Percentiles rank a stretch among this genome's conserved stretches.
Conservation (phyloP, 2,329 filamentous ascomycete species). For the Aspergillus nomiae region DNA sequence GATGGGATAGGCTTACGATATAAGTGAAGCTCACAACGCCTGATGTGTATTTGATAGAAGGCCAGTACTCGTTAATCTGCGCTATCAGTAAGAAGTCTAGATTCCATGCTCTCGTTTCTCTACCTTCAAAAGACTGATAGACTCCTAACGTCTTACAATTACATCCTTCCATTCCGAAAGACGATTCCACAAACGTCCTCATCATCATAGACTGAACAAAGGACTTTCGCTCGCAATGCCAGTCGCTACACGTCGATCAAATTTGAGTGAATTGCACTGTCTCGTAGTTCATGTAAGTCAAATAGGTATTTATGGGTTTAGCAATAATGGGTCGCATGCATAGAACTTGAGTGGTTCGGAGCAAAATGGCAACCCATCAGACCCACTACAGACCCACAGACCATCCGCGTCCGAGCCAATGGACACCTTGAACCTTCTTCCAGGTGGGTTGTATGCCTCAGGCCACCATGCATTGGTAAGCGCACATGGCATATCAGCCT, state of each 20-base stretch:
- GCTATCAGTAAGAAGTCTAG: not conserved
- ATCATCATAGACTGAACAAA: not conserved
- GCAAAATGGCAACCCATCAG: not conserved
- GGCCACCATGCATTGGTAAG: not conserved
- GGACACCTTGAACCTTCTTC: not conserved
- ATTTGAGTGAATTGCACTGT: not conserved
- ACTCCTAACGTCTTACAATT: not conserved
- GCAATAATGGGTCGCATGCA: not conserved
- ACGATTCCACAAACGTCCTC: not conserved
- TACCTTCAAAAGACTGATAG: not conserved
- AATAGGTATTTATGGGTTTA: not conserved
- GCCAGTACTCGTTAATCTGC: not conserved
- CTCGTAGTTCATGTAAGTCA: fast-evolving
- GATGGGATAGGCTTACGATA: not conserved
- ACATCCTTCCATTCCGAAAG: not conserved
- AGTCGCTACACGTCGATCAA: not conserved
- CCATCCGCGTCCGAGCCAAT: not conserved
- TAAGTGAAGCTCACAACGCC: not conserved
- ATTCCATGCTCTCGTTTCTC: not conserved
- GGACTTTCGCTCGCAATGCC: not conserved
- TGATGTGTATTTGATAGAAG: not conserved
- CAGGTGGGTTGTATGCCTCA: not conserved
- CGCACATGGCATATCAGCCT: not conserved
- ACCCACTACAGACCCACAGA: not conserved
- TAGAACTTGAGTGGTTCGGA: not conserved